Evolutionary conservation across 2,329 filamentous ascomycete species (phyloP), one percentile per base, ranked within the genome.

Genomic region (Chaetomiaceae sp.): DNA sequence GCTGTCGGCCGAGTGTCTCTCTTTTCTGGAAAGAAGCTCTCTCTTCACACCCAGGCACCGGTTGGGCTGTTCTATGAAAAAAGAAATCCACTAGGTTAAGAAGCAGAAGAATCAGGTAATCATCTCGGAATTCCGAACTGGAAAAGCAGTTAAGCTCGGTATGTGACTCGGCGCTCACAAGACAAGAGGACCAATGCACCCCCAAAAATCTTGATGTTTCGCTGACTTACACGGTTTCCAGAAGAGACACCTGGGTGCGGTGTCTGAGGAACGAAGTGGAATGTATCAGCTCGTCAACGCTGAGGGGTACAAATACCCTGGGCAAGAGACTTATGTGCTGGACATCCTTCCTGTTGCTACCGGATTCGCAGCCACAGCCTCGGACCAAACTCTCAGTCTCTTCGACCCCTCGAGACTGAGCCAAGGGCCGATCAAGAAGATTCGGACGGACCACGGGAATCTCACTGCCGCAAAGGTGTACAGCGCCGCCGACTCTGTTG

Each of bases 331-430:
- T 47, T 87, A 85, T 66, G 76, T 85, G 31, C 77, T 83, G 46
- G 76, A 82, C 55, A 72, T 87, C 48, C 71, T 78, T 23, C 75
- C 78, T n/a, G 71, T 79, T 4, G 61, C 70, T 1, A 33, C 58
- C 3, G 74, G 77, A 5, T 74, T 88, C 37, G 82, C 81, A 1
- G 77, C 81, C 15, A 86, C 87, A 53, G 80, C 84, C 3, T 89
- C 87, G 0, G 85, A 90, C 70, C 82, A 89, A 68, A 78, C 75
- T n/a, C 73, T 91, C 19, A 79, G 81, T 25, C 70, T 89, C 17
- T 79, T 91, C 59, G 78, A 88, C 65, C 79, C 84, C 0, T 59
- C 72, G 1, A 77, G 75, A 22, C 72, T 91, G 22, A 74, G 74
- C 50, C 66, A 73, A 3, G 75, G 80, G 0, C 76, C 80, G 3